Base-by-base conservation (phyloP, 106 monocot species). In the Dendrobium chrysotoxum region DNA sequence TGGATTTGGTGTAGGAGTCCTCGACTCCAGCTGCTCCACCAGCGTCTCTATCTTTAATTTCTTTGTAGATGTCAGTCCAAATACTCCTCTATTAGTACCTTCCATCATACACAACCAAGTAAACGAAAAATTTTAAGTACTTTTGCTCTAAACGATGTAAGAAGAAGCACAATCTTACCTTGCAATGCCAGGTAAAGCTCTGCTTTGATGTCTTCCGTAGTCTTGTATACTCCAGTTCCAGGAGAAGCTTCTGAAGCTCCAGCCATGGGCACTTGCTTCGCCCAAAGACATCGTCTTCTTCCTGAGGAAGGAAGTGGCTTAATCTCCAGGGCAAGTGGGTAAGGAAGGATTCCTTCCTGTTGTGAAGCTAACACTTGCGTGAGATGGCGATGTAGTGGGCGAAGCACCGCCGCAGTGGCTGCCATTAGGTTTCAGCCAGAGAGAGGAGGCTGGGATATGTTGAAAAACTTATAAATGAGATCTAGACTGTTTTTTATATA, bases 1-100 rank as follows among this genome's bases (percentile, higher is more conserved):
- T 8, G 97, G 97, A 16, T 85, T 50, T 7, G 87, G 90, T 42
- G 86, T 92, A 20, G 94, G 97, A 79, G 92, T 97, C 45, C 44
- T 81, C 11, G 86, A 84, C 87, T 97, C 97, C 72, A 97, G 83
- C 54, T 84, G 65, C 84, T 85, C 75, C 68, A 94, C 89, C 18
- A 94, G 71, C 25, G 61, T 84, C 57, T 87, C 81, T 39, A 97
- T 92, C 88, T 92, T 90, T 18, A 77, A 46, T 75, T 91, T 94
- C 88, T 91, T 92, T 40, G 81, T 80, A 47, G 94, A 90, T 26
- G 76, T 79, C 31, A 89, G 47, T 38, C 97, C 97, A 84, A 94
- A 97, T 41, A 97, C 88, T 15, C 97, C 97, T 70, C 94, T 92
- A 70, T 91, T 53, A 23, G 86, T 81, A 5, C 94, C 97, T 92